Percentiles rank a stretch among this genome's conserved stretches.
phyloP scores from a whole-genome alignment of 2,329 filamentous ascomycete species.

The Calonectria pteridis region DNA sequence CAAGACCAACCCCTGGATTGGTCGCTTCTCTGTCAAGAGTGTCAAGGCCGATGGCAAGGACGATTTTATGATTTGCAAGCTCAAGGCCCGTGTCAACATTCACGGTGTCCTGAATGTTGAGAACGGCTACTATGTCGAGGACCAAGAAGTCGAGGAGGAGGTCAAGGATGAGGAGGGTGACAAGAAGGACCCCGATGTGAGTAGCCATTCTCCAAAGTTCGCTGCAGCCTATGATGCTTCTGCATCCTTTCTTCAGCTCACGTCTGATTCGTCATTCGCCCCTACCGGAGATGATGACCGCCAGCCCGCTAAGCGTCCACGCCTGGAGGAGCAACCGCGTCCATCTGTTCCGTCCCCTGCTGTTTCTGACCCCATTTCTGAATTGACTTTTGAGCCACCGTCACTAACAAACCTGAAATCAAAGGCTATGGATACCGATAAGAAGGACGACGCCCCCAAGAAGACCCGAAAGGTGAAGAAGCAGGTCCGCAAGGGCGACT shows the following conservation, averaged over 20 bases:
- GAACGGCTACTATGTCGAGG: slow-evolving; percentile 97
- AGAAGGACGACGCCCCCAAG: slow-evolving; percentile 76
- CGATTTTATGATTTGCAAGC: slow-evolving; percentile 99
- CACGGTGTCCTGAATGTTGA: slow-evolving; percentile 97
- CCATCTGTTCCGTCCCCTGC: slow-evolving; percentile 8
- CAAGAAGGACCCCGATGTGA: slow-evolving; percentile 80
- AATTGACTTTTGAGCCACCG: slow-evolving; percentile 18
- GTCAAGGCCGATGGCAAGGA: slow-evolving; percentile 94
- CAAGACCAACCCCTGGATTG: slow-evolving; percentile 94
- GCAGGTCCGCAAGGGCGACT: slow-evolving; percentile 96
- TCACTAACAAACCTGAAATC: slow-evolving; percentile 43
- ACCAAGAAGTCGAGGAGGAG: slow-evolving; percentile 96
- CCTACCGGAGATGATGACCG: slow-evolving; percentile 32
- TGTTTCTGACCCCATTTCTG: neutral
- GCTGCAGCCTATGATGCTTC: slow-evolving; percentile 5
- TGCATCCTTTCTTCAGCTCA: slow-evolving; percentile 5
- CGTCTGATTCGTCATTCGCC: slow-evolving; percentile 29
- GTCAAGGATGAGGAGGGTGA: slow-evolving; percentile 77
- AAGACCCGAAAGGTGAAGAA: slow-evolving; percentile 99
- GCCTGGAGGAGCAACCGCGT: slow-evolving; percentile 19
- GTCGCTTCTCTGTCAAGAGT: slow-evolving; percentile 96
- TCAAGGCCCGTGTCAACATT: slow-evolving; percentile 96
- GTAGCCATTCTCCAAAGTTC: slow-evolving; percentile 51
- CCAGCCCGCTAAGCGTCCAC: slow-evolving; percentile 34
- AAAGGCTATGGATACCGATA: slow-evolving; percentile 89